These are phyloP conservation scores for Chiua virens DNA, from an alignment of 768 basidiomycete species.

Conservation along the genomic window DNA sequence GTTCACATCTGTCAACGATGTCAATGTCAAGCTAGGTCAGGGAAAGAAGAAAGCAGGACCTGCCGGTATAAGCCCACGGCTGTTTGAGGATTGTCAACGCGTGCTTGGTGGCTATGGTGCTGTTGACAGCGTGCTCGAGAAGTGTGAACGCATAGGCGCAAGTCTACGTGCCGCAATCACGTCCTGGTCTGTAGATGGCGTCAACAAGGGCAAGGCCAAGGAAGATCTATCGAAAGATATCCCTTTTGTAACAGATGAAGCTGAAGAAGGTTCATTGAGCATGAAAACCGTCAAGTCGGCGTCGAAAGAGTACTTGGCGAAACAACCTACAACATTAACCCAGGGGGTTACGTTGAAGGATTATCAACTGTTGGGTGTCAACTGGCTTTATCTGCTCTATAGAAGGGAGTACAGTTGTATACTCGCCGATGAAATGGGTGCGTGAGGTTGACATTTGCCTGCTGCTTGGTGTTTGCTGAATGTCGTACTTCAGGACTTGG, in stretches of 20 bases:
- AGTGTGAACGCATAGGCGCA: slow-evolving; percentile 85
- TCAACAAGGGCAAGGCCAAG: slow-evolving; percentile 40
- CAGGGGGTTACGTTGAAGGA: slow-evolving; percentile 83
- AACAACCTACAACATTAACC: slow-evolving; percentile 70
- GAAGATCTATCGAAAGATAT: slow-evolving; percentile 26
- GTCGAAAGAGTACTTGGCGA: slow-evolving; percentile 64
- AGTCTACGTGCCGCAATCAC: slow-evolving; percentile 72
- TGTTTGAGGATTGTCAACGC: slow-evolving; percentile 87
- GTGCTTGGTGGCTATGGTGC: slow-evolving; percentile 84
- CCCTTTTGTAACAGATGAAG: slow-evolving; percentile 32
- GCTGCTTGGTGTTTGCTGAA: neutral
- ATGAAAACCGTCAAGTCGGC: slow-evolving; percentile 47
- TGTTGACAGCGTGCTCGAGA: slow-evolving; percentile 85
- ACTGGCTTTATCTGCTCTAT: slow-evolving; percentile 93
- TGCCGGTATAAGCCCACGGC: slow-evolving; percentile 79
- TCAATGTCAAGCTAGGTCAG: slow-evolving; percentile 73
- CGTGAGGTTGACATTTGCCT: slow-evolving; percentile 23
- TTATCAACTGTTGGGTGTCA: slow-evolving; percentile 96
- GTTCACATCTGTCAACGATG: slow-evolving; percentile 72
- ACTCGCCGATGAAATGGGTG: slow-evolving; percentile 99
- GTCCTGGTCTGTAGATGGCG: slow-evolving; percentile 59
- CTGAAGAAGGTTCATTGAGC: slow-evolving; percentile 64
- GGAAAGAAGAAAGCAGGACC: slow-evolving; percentile 86
- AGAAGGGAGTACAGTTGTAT: slow-evolving; percentile 84
- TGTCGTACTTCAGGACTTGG: slow-evolving; percentile 68